A percentile compares a stretch with the other conserved stretches of the same genome.
Conservation (phyloP, 2,329 filamentous ascomycete genomes). For the Lomentospora prolificans region DNA sequence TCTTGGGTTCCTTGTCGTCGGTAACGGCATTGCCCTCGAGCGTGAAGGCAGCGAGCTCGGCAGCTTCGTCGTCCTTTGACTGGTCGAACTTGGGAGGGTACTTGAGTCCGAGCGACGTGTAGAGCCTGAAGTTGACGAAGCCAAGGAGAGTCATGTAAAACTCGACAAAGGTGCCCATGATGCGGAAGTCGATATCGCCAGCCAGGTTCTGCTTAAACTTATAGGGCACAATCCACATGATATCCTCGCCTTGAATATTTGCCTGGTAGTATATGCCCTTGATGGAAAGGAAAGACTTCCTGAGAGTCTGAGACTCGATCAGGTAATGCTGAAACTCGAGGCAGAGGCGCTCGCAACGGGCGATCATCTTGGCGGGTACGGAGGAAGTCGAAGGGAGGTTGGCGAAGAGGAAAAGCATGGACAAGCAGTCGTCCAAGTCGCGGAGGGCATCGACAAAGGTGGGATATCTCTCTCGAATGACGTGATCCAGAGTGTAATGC, state of each 20-base stretch:
- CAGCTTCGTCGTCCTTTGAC: constrained; percentile 77
- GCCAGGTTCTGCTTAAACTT: constrained; percentile 94
- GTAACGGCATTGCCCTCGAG: constrained; percentile 59
- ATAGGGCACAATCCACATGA: constrained; percentile 95
- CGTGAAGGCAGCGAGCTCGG: constrained; percentile 83
- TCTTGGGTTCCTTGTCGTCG: constrained; percentile 37
- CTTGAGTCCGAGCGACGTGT: constrained; percentile 81
- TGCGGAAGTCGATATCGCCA: constrained; percentile 92
- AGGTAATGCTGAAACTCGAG: constrained; percentile 98
- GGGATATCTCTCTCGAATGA: constrained; percentile 95
- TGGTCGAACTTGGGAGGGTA: constrained; percentile 93
- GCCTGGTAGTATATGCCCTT: constrained; percentile 99
- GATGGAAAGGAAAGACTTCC: constrained; percentile 95
- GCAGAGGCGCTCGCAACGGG: constrained; percentile 83
- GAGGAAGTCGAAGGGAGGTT: constrained; percentile 84
- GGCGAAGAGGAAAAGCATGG: constrained; percentile 94
- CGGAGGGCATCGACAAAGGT: constrained; percentile 91
- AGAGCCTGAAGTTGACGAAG: constrained; percentile 93
- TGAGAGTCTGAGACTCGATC: constrained; percentile 80
- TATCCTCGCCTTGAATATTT: constrained; percentile 91
- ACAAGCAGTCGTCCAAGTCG: constrained; percentile 92
- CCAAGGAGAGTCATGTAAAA: constrained; percentile 96
- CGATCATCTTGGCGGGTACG: constrained; percentile 91
- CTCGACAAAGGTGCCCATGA: constrained; percentile 98
- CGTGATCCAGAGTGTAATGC: constrained; percentile 85